phyloP scores from a whole-genome alignment of 352 stramenopile species.

The Thraustochytrium striatum region DNA sequence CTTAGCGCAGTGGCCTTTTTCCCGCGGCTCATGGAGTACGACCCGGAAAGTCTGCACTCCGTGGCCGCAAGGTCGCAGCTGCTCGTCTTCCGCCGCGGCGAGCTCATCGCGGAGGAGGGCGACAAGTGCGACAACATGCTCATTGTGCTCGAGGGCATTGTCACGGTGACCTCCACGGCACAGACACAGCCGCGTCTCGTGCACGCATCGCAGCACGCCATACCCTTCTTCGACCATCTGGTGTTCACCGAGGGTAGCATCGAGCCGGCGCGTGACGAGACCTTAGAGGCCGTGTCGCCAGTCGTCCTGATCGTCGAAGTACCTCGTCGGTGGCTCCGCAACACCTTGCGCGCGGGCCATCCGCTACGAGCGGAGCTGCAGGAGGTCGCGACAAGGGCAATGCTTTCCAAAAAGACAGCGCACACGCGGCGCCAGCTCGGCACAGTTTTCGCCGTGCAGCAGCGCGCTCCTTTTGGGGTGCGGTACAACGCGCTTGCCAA shows the following conservation, averaged over 20 bases:
- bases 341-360: not conserved
- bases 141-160: slow-evolving; percentile 24
- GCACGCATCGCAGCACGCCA: not conserved
- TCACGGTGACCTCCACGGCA: not conserved
- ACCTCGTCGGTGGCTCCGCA: not conserved
- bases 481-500: slow-evolving; percentile 7
- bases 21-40: not conserved
- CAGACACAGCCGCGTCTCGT: not conserved
- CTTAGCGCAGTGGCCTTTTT: slow-evolving; percentile 2
- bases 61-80: slow-evolving; percentile 9
- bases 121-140: not conserved
- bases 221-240: slow-evolving; percentile 3
- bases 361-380: not conserved
- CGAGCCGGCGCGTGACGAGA: not conserved
- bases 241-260: not conserved
- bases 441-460: not conserved
- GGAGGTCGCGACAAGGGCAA: not conserved
- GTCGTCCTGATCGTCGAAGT: not conserved
- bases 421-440: not conserved
- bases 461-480: slow-evolving; percentile 31
- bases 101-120: not conserved
- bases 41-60: not conserved
- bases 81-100: slow-evolving; percentile 6
- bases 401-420: not conserved
- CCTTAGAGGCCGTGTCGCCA: not conserved